A percentile compares a stretch with the other conserved stretches of the same genome.
Conservation (phyloP, 345 rosid genomes). For the Barbarea vulgaris region DNA sequence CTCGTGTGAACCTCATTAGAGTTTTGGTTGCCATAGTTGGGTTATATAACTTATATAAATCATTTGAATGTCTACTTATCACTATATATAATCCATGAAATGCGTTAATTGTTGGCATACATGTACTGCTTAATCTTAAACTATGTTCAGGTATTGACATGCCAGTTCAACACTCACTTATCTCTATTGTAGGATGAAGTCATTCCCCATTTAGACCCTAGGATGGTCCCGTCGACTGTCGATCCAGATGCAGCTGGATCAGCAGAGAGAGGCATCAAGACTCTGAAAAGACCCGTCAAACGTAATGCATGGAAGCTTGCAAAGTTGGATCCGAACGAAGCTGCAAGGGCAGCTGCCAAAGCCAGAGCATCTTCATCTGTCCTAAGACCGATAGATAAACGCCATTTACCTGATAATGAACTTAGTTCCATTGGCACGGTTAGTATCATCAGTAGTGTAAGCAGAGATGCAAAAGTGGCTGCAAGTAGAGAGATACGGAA, state of each 20-base stretch:
- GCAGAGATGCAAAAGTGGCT: constrained; percentile 49
- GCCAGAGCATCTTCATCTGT: constrained; percentile 97
- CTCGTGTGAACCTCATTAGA: neutral
- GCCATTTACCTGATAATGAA: constrained; percentile 56
- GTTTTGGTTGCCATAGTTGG: neutral
- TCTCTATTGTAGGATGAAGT: constrained; percentile 72
- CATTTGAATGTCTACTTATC: constrained; percentile 2
- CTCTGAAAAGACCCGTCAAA: constrained; percentile 63
- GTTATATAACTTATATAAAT: neutral
- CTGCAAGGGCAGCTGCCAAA: constrained; percentile 82
- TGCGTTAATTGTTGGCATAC: constrained; percentile 4
- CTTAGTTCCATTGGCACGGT: constrained; percentile 67
- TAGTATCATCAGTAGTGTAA: constrained; percentile 73
- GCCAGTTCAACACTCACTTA: neutral
- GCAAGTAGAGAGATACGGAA: constrained; percentile 52
- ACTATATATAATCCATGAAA: constrained; percentile 1
- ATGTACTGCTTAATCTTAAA: neutral
- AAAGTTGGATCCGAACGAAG: constrained; percentile 77
- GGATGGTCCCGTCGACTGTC: constrained; percentile 83
- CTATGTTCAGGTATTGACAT: neutral
- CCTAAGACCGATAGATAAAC: constrained; percentile 64
- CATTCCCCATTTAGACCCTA: constrained; percentile 81
- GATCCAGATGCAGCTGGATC: constrained; percentile 74
- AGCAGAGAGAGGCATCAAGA: constrained; percentile 62
- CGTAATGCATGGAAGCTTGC: constrained; percentile 91